Conservation (phyloP, 306 rosid genomes). For the Nissolia schottii region DNA sequence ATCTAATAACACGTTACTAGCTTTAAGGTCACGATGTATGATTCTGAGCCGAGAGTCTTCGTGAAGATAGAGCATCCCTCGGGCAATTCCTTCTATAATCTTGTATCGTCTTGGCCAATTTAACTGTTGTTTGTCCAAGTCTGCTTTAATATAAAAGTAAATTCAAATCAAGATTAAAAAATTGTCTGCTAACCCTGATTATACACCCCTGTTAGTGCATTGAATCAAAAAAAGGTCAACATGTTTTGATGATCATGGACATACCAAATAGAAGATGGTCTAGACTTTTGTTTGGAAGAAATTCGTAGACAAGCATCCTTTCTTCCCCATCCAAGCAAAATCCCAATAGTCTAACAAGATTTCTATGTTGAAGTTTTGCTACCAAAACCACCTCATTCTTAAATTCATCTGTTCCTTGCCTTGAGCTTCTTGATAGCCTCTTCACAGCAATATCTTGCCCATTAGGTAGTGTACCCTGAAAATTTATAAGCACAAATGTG, state of each 20-base stretch:
- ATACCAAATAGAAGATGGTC: slow-evolving; percentile 18
- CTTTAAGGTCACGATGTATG: too few relatives aligned
- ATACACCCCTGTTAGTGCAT: not conserved
- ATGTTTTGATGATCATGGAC: not conserved
- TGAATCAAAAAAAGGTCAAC: not conserved
- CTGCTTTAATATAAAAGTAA: too few relatives aligned
- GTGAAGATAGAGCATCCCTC: too few relatives aligned
- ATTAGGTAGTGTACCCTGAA: slow-evolving; percentile 32
- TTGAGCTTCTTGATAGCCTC: slow-evolving; percentile 30
- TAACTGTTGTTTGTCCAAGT: slow-evolving; percentile 16
- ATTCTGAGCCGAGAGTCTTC: too few relatives aligned
- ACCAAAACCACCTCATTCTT: too few relatives aligned
- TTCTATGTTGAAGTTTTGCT: slow-evolving; percentile 28
- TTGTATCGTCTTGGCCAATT: slow-evolving; percentile 41
- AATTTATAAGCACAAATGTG: not conserved
- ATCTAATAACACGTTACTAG: too few relatives aligned
- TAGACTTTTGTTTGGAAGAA: too few relatives aligned
- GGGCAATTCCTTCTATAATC: too few relatives aligned
- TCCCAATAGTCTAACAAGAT: slow-evolving; percentile 29
- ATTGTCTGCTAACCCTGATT: not conserved
- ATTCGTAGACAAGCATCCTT: too few relatives aligned
- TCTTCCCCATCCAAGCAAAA: too few relatives aligned
- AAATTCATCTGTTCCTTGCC: slow-evolving; percentile 33
- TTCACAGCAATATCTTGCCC: slow-evolving; percentile 37
- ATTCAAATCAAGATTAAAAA: not conserved